Evolutionary conservation across 2,329 filamentous ascomycete genomes (phyloP), one percentile per base, ranked within the genome.

Genomic region (Diplodia scrobiculata): DNA sequence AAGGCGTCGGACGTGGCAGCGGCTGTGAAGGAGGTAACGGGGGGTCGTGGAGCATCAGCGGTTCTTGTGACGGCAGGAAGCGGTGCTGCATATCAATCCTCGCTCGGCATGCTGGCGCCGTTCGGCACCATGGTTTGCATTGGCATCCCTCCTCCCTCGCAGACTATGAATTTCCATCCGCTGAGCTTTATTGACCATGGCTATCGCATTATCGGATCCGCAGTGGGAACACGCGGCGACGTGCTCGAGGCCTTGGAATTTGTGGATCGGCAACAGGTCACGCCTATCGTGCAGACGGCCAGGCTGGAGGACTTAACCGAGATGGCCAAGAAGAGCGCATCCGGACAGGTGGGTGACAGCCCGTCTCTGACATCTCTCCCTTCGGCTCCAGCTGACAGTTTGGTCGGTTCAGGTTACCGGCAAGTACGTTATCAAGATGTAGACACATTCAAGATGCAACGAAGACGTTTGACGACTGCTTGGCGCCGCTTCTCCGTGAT

Each of bases 171-270:
- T 51, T 50, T 65, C 34, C 63, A 65, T n/a, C 63, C 63, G n/a
- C 51, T 65, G 25, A 53, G 52, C 27, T 55, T 65, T 13, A 65
- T 65, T 19, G 63, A 65, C 11, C 52, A 54, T 17, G 63, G 63
- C 36, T 55, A 47, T 63, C 81, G 81, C 66, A 69, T 80, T 47
- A 78, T 81, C 17, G 79, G 79, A 0, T 78, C 75, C 67, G 75
- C 80, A 13, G 77, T 76, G 1, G 80, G 78, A 1, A 80, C 78
- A 11, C 66, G 79, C 67, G 80, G 79, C 70, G 79, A 82, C 68
- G 79, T 81, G 4, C 78, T 81, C 66, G 79, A 81, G 71, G 78
- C 77, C 1, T 25, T 65, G 38, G 36, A 65, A 29, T 65, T 65
- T 62, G 55, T 66, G 21, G 64, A 66, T 17, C 53, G 55, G 25